A percentile compares a stretch with the other conserved stretches of the same genome.
Evolutionary conservation across 2,329 filamentous ascomycete genomes (phyloP).

Genomic region (Mariannaea elegans): DNA sequence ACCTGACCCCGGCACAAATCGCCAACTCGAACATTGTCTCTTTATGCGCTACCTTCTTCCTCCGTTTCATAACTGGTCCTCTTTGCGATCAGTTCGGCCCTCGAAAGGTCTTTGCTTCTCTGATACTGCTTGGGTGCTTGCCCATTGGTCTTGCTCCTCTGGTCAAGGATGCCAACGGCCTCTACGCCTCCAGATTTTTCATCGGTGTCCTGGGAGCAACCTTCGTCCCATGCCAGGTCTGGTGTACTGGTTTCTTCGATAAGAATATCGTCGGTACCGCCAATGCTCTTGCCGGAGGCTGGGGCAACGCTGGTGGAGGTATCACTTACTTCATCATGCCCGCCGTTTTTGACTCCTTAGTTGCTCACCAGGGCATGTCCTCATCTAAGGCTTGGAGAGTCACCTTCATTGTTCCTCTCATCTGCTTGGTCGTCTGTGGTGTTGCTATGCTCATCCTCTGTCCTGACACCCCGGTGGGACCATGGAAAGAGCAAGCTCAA

Average conservation of each 20-base stretch:
- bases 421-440: conserved; percentile 74
- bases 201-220: conserved; percentile 80
- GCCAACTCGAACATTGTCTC: conserved; percentile 93
- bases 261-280: conserved; percentile 91
- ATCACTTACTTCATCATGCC: conserved; percentile 96
- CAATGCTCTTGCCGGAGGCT: conserved; percentile 84
- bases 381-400: conserved; percentile 82
- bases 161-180: conserved; percentile 67
- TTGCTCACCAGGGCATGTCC: conserved; percentile 64
- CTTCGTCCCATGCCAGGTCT: conserved; percentile 90
- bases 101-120: conserved; percentile 79
- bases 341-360: conserved; percentile 82
- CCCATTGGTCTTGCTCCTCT: conserved; percentile 85
- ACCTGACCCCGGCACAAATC: conserved; percentile 75
- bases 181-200: conserved; percentile 82
- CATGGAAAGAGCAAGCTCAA: conserved; percentile 77
- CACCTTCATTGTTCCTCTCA: conserved; percentile 83
- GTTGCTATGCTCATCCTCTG: conserved; percentile 77
- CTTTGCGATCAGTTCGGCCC: conserved; percentile 88
- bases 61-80: conserved; percentile 81
- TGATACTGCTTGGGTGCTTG: conserved; percentile 80
- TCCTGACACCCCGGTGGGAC: conserved; percentile 83
- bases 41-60: conserved; percentile 72
- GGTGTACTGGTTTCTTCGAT: conserved; percentile 93
- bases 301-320: conserved; percentile 88